Evolutionary conservation across 768 basidiomycete species (phyloP).

Genomic region (Lactifluus volemus): DNA sequence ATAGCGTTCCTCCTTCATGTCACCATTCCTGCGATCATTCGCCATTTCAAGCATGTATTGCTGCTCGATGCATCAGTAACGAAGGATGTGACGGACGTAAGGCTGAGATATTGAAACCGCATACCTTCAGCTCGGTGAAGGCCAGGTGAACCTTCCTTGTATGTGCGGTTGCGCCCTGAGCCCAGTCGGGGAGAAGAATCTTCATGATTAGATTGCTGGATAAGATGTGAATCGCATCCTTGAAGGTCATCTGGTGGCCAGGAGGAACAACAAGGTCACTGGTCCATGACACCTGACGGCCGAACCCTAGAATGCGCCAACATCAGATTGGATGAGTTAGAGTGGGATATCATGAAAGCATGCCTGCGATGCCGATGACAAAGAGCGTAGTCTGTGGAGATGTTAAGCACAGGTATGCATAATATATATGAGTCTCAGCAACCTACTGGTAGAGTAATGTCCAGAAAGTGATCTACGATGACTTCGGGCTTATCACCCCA

Average conservation of each 20-base stretch:
- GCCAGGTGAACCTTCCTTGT: constrained; percentile 29
- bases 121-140: constrained; percentile 38
- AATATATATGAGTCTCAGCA: background rate
- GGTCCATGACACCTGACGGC: constrained; percentile 40
- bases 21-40: constrained; percentile 7
- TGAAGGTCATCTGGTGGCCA: constrained; percentile 42
- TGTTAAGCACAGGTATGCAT: background rate
- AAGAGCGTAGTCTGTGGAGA: constrained; percentile 41
- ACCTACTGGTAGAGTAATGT: constrained; percentile 46
- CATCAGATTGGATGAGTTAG: background rate
- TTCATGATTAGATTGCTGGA: constrained; percentile 32
- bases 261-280: constrained; percentile 34
- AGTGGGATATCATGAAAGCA: background rate
- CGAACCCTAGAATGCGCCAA: constrained; percentile 31
- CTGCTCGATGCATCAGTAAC: background rate
- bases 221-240: constrained; percentile 38
- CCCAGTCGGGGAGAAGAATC: constrained; percentile 33
- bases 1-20: constrained; percentile 18
- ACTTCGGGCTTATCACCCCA: constrained; percentile 39
- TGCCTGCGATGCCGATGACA: constrained; percentile 44
- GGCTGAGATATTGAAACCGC: background rate
- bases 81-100: background rate
- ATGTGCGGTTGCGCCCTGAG: constrained; percentile 29
- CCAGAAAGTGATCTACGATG: constrained; percentile 37
- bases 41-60: constrained; percentile 26